Evolutionary conservation across 148 eudicot genomes (phyloP).

Genomic region (Spergularia marina): DNA sequence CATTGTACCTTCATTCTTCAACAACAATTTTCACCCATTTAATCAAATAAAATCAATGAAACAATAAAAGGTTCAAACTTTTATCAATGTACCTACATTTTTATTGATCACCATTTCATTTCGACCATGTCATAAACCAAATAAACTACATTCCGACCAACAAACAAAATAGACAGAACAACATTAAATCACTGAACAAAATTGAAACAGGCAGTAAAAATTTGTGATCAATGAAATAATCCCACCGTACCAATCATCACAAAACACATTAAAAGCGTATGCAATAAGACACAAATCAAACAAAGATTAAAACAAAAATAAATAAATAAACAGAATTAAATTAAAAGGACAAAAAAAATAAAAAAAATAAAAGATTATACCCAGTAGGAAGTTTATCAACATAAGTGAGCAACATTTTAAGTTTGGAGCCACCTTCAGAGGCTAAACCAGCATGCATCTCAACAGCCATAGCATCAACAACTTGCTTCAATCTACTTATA

Average conservation of each 20-base stretch:
- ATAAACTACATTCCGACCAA: background rate
- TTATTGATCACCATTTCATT: conserved; percentile 14
- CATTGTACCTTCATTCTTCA: background rate
- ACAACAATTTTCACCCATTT: background rate
- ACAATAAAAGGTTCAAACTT: background rate
- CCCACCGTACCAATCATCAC: background rate
- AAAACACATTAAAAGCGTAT: background rate
- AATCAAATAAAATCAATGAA: background rate
- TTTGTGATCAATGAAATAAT: background rate
- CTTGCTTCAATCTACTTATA: conserved; percentile 64
- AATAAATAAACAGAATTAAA: background rate
- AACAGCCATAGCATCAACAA: conserved; percentile 95
- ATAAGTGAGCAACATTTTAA: conserved; percentile 88
- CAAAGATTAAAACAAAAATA: background rate
- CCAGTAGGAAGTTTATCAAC: conserved; percentile 77
- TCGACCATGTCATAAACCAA: background rate
- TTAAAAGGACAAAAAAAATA: background rate
- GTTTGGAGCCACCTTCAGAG: conserved; percentile 93
- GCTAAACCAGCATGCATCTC: conserved; percentile 99
- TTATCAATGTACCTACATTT: background rate
- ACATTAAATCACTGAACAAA: background rate
- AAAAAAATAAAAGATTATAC: conserved; percentile 25
- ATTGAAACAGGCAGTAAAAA: background rate
- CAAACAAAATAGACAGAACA: background rate
- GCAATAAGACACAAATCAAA: conserved; percentile 1